phyloP scores from a whole-genome alignment of 2,329 filamentous ascomycete species.

The Clathrospora elynae region DNA sequence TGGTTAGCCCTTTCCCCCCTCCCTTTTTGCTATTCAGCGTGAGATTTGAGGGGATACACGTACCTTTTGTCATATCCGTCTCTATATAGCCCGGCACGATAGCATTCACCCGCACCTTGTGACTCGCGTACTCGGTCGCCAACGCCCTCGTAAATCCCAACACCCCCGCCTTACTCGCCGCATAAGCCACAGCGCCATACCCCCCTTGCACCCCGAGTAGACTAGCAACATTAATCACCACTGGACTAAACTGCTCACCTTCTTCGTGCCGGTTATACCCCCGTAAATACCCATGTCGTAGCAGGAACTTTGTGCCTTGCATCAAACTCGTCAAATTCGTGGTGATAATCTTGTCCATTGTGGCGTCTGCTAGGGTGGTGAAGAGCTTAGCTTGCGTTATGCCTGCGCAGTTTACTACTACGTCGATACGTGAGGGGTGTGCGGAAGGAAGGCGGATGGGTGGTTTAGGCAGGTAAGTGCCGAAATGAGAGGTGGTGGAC shows the following conservation, averaged over 20 bases:
- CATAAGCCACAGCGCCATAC: slow-evolving; percentile 73
- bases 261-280: slow-evolving; percentile 43
- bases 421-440: slow-evolving; percentile 28
- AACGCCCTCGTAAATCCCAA: slow-evolving; percentile 72
- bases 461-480: slow-evolving; percentile 9
- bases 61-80: slow-evolving; percentile 78
- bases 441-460: slow-evolving; percentile 1
- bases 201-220: slow-evolving; percentile 73
- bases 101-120: slow-evolving; percentile 75
- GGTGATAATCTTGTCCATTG: slow-evolving; percentile 64
- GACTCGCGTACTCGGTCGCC: slow-evolving; percentile 64
- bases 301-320: slow-evolving; percentile 61
- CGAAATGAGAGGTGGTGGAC: slow-evolving; percentile 11
- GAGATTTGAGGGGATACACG: slow-evolving; percentile 2
- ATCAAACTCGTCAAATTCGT: slow-evolving; percentile 74
- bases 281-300: slow-evolving; percentile 43
- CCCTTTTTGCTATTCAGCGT: neutral
- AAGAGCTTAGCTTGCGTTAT: slow-evolving; percentile 69
- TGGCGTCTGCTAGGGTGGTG: slow-evolving; percentile 56
- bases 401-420: slow-evolving; percentile 82
- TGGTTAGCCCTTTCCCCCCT: no score
- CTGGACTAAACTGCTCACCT: slow-evolving; percentile 15
- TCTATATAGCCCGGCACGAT: slow-evolving; percentile 83
- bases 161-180: slow-evolving; percentile 80
- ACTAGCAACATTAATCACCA: slow-evolving; percentile 83